Evolutionary conservation across 2,329 filamentous ascomycete species (phyloP), one percentile per base, ranked within the genome.

Genomic region (Truncatella angustata): DNA sequence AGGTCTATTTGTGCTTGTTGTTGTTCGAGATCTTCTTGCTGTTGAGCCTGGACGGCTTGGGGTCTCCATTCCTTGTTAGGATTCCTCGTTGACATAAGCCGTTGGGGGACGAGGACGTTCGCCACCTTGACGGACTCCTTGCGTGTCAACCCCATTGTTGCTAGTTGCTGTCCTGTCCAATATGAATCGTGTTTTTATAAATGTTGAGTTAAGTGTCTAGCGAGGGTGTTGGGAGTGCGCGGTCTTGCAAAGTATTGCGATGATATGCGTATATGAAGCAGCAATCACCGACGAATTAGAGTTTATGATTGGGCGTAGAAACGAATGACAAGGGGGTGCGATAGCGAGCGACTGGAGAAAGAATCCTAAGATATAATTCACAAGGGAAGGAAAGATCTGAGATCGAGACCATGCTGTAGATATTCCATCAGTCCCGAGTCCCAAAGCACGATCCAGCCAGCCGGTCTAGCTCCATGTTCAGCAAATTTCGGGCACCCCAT

Each of bases 31-130:
- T 49, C 46, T 10, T 39, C n/a, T 12, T 36, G 21, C 9, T 49
- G 32, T 28, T 32, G 26, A n/a, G 24, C 28, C 26, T 46, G 43
- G 28, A 46, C 43, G 5, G 28, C 16, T 28, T 46, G 43, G 6
- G 43, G 43, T 32, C 43, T 49, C 46, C 46, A 49, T 37, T 49
- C 30, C 46, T 49, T 36, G 46, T 36, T 49, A 12, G 18, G 18
- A 34, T 49, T 39, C 20, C 32, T 39, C 23, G 46, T 49, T 18
- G 46, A 37, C 20, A 49, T 9, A 16, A 49, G 35, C 14, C 35
- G 46, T 23, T 49, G 32, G 32, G 46, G 46, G 32, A 49, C 35
- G 35, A 49, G 32, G 32, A 49, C 46, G 46, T 49, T 34, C 35
- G 46, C 46, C 35, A 49, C 35, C 46, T 39, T 49, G 32, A 37